Evolutionary conservation across 108 stramenopile species (phyloP).

Genomic region (Cylindrotheca fusiformis): DNA sequence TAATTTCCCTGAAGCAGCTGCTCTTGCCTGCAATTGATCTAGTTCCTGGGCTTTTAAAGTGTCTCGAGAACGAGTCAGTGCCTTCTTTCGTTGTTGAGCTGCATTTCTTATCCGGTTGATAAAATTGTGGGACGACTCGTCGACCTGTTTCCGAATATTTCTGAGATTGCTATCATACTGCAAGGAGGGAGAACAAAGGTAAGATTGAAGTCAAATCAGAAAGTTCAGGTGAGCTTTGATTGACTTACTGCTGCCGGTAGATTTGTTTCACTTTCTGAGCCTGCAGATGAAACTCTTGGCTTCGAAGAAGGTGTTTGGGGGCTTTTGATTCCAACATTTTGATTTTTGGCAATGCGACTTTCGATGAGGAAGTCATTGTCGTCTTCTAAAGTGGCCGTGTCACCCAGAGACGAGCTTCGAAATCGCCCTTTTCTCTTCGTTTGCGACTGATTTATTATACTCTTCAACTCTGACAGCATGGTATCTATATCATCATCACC

Average conservation of each 20-base stretch:
- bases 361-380: too few relatives aligned
- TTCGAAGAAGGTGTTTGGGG: too few relatives aligned
- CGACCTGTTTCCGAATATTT: constrained; percentile 29
- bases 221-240: too few relatives aligned
- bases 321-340: too few relatives aligned
- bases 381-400: too few relatives aligned
- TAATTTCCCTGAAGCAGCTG: not conserved
- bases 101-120: constrained; percentile 49
- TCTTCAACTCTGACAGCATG: not conserved
- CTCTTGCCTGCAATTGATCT: constrained; percentile 30
- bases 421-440: not conserved
- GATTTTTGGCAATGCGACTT: too few relatives aligned
- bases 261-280: not conserved
- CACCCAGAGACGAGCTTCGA: not conserved
- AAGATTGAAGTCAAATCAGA: not conserved
- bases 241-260: too few relatives aligned
- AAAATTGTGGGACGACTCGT: constrained; percentile 39
- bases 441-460: not conserved
- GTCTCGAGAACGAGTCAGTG: constrained; percentile 47
- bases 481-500: not conserved
- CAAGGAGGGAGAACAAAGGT: not conserved
- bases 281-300: too few relatives aligned
- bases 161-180: constrained; percentile 15
- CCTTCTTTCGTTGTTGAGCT: constrained; percentile 38
- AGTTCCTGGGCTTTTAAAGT: constrained; percentile 46